Percentiles rank a stretch among this genome's conserved stretches.
phyloP scores from a whole-genome alignment of 1,284 basidiomycete species.

The Thecaphora thlaspeos region DNA sequence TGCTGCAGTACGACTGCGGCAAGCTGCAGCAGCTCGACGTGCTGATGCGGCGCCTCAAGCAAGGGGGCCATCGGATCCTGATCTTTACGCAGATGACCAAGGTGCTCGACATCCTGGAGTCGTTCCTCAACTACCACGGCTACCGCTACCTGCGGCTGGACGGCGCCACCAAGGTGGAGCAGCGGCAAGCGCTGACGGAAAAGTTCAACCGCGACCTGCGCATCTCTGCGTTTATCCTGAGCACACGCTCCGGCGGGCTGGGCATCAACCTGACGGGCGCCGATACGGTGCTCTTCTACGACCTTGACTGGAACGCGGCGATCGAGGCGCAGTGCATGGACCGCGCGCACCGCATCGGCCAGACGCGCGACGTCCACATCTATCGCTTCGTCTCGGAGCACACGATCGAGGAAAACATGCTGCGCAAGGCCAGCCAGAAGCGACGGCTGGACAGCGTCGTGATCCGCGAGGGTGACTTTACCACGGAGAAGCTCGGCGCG shows the following conservation, averaged over 20 bases:
- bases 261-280: conserved; percentile 94
- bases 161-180: conserved; percentile 92
- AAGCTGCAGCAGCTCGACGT: conserved; percentile 82
- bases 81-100: conserved; percentile 98
- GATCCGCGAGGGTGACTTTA: conserved; percentile 88
- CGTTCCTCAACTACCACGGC: conserved; percentile 88
- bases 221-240: conserved; percentile 90
- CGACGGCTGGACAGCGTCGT: conserved; percentile 85
- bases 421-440: conserved; percentile 94
- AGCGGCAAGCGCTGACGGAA: conserved; percentile 91
- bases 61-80: conserved; percentile 80
- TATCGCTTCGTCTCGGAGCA: conserved; percentile 89
- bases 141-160: conserved; percentile 90
- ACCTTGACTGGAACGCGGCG: conserved; percentile 95
- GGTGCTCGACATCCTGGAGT: conserved; percentile 89
- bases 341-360: conserved; percentile 89
- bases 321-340: conserved; percentile 98
- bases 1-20: conserved; percentile 94
- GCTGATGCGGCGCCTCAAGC: conserved; percentile 79
- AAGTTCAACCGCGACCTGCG: conserved; percentile 91
- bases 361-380: conserved; percentile 94
- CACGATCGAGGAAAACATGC: conserved; percentile 94
- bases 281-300: conserved; percentile 93
- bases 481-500: conserved; percentile 61
- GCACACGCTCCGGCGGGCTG: conserved; percentile 87